phyloP scores from a whole-genome alignment of 441 rosid genomes.

The Populus tomentosa region DNA sequence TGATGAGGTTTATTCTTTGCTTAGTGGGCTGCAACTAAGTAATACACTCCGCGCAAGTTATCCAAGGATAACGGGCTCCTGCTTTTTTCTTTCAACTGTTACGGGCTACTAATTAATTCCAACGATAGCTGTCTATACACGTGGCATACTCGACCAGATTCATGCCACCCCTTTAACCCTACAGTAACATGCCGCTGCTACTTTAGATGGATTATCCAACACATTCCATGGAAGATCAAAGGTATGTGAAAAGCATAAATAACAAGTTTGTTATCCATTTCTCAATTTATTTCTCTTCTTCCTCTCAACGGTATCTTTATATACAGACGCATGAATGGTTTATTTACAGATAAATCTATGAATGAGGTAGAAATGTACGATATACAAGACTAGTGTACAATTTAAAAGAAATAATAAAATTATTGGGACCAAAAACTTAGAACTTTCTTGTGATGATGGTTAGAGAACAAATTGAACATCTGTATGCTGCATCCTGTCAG shows the following conservation, averaged over 20 bases:
- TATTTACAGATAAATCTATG: not conserved
- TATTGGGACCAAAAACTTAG: not conserved
- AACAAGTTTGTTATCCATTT: not conserved
- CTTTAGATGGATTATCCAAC: not conserved
- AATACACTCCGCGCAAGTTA: too few species aligned
- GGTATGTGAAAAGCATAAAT: too few species aligned
- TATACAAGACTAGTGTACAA: not conserved
- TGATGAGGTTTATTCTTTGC: not conserved
- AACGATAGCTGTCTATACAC: too few species aligned
- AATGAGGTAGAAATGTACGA: not conserved
- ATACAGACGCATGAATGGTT: not conserved
- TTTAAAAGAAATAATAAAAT: too few species aligned
- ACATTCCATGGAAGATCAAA: not conserved
- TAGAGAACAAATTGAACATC: not conserved
- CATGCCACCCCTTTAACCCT: too few species aligned
- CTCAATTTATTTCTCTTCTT: not conserved
- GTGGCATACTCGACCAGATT: too few species aligned
- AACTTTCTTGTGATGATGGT: too few species aligned
- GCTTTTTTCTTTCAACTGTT: too few species aligned
- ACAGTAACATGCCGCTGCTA: too few species aligned
- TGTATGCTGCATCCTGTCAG: not conserved
- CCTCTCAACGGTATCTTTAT: not conserved
- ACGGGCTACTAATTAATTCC: too few species aligned
- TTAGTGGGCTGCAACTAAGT: not conserved
- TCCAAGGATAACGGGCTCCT: too few species aligned